phyloP scores from a whole-genome alignment of 1,139 yeast species.

The Entelexis paramagnoliae region DNA sequence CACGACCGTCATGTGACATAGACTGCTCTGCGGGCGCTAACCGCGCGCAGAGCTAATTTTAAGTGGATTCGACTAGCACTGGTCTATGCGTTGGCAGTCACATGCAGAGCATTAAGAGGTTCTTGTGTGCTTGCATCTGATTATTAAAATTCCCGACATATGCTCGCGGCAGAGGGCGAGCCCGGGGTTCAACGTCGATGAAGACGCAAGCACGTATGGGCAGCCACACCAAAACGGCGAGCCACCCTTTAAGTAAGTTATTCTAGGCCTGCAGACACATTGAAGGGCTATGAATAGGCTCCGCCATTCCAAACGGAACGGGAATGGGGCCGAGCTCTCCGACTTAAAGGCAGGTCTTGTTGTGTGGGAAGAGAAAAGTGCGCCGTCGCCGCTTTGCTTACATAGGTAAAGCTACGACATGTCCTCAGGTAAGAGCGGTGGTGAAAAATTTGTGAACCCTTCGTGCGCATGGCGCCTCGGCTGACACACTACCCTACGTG shows the following conservation, averaged over 20 bases:
- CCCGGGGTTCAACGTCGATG: too few relatives aligned
- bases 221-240: slow-evolving; percentile 16
- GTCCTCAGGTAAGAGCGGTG: not conserved
- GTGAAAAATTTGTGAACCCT: not conserved
- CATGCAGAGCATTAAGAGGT: not conserved
- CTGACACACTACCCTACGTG: slow-evolving; percentile 2
- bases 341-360: slow-evolving; percentile 19
- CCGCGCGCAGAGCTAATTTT: not conserved
- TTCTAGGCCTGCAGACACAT: slow-evolving; percentile 26
- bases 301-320: not conserved
- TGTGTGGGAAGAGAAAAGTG: not conserved
- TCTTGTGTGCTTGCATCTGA: not conserved
- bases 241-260: not conserved
- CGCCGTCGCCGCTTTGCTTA: not conserved
- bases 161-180: not conserved
- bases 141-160: not conserved
- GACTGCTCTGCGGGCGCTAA: not conserved
- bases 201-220: not conserved
- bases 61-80: not conserved
- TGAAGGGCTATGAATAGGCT: slow-evolving; percentile 12
- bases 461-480: not conserved
- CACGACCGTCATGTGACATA: not conserved
- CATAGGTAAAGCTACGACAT: not conserved
- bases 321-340: slow-evolving; percentile 4
- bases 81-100: not conserved